These are phyloP conservation scores for Fusarium sp. DNA, from an alignment of 2,329 filamentous ascomycete species.

Conservation along the genomic window DNA sequence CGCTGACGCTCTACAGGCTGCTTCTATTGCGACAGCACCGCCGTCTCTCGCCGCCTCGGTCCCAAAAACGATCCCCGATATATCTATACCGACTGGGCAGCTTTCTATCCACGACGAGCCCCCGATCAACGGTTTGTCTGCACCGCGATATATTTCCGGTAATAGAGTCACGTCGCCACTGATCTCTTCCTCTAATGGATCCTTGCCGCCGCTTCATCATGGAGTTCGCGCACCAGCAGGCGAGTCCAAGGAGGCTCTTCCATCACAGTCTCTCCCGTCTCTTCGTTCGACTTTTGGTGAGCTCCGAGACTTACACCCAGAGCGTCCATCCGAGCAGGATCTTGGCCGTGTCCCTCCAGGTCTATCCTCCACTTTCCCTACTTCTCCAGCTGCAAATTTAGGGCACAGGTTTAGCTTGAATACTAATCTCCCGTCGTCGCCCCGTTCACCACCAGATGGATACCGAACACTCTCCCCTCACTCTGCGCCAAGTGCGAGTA, in stretches of 20 bases:
- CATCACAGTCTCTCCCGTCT: slow-evolving; percentile 53
- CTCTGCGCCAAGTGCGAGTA: slow-evolving; percentile 52
- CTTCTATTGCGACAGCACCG: slow-evolving; percentile 20
- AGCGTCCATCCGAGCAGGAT: slow-evolving; percentile 48
- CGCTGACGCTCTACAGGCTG: slow-evolving; percentile 46
- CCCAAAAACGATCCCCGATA: slow-evolving; percentile 41
- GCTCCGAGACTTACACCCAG: slow-evolving; percentile 45
- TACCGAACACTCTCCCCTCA: slow-evolving; percentile 61
- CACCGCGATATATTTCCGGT: slow-evolving; percentile 14
- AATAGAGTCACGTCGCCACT: slow-evolving; percentile 36
- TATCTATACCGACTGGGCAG: slow-evolving; percentile 44
- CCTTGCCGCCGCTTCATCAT: slow-evolving; percentile 52
- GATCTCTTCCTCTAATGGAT: slow-evolving; percentile 40
- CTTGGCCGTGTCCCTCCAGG: slow-evolving; percentile 35
- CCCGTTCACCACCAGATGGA: slow-evolving; percentile 60
- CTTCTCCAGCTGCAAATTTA: slow-evolving; percentile 47
- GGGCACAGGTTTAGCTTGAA: slow-evolving; percentile 45
- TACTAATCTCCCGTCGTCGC: slow-evolving; percentile 52
- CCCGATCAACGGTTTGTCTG: slow-evolving; percentile 3
- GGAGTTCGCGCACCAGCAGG: slow-evolving; percentile 49
- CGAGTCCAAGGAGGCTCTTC: slow-evolving; percentile 49
- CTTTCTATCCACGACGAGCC: slow-evolving; percentile 50
- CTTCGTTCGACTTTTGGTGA: slow-evolving; percentile 52
- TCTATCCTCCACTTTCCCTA: slow-evolving; percentile 42
- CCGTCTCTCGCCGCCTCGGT: slow-evolving; percentile 13